Evolutionary conservation across 2,329 filamentous ascomycete species (phyloP).

Genomic region (Colletotrichum sp.): DNA sequence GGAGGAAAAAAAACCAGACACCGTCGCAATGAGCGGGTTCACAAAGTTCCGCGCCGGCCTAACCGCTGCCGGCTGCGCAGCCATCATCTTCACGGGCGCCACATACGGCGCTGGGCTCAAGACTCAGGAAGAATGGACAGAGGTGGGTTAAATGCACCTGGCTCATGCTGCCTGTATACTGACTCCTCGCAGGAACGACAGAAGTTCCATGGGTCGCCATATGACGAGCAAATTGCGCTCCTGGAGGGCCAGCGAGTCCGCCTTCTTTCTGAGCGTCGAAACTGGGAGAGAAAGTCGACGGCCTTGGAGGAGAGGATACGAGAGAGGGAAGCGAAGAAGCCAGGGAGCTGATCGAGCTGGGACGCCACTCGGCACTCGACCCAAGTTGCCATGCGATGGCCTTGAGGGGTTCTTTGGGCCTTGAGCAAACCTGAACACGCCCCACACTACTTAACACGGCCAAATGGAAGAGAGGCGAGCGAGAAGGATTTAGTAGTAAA

Average conservation of each 20-base stretch:
- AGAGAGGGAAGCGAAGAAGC: conserved; percentile 34
- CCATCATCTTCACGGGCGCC: conserved; percentile 50
- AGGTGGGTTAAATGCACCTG: conserved; percentile 34
- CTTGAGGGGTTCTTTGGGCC: background rate
- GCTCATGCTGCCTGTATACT: background rate
- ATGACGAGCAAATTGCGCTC: conserved; percentile 49
- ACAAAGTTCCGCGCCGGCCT: conserved; percentile 27
- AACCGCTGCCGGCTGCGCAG: conserved; percentile 48
- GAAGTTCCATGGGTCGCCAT: conserved; percentile 41
- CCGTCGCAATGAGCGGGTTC: conserved; percentile 23
- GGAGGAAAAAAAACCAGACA: background rate
- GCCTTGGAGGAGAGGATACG: conserved; percentile 42
- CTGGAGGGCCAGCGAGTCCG: conserved; percentile 47
- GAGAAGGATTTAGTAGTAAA: background rate
- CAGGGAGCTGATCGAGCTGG: background rate
- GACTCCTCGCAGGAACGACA: conserved; percentile 30
- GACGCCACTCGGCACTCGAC: too few relatives aligned
- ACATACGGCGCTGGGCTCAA: conserved; percentile 56
- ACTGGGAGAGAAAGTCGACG: conserved; percentile 47
- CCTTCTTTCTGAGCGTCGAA: conserved; percentile 41
- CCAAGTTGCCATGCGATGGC: background rate
- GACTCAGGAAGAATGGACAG: conserved; percentile 49
- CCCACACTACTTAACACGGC: background rate
- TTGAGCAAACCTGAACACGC: background rate
- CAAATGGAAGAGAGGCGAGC: background rate